Evolutionary conservation across 2,329 filamentous ascomycete genomes (phyloP).

Genomic region (Trichoderma cornu-damae): DNA sequence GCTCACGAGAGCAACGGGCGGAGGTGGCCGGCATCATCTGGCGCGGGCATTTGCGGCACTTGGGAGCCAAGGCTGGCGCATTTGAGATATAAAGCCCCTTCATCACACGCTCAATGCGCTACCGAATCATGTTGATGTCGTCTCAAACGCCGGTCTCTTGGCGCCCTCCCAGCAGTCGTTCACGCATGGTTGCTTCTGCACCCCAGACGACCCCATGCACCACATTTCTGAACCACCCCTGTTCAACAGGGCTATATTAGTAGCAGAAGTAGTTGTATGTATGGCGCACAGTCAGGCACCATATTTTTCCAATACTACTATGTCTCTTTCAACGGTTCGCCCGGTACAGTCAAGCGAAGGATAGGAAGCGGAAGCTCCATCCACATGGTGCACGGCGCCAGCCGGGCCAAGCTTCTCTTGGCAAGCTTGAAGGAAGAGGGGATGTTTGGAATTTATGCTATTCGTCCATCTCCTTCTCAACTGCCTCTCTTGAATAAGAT

Average conservation of each 20-base stretch:
- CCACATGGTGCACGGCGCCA: not conserved
- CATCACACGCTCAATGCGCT: slow-evolving; percentile 15
- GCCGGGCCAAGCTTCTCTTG: slow-evolving; percentile 14
- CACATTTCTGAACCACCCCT: not conserved
- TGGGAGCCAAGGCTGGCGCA: not conserved
- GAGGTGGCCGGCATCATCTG: slow-evolving; percentile 11
- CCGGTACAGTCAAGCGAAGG: not conserved
- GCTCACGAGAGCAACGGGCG: not conserved
- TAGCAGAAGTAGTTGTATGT: no score
- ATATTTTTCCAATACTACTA: not conserved
- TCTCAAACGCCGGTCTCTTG: slow-evolving; percentile 14
- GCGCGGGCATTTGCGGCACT: not conserved
- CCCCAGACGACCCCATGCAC: slow-evolving; percentile 16
- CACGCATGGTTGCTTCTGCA: slow-evolving; percentile 15
- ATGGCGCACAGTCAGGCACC: slow-evolving; percentile 13
- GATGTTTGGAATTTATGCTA: not conserved
- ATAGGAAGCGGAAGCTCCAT: not conserved
- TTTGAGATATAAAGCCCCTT: slow-evolving; percentile 1
- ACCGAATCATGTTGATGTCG: slow-evolving; percentile 14
- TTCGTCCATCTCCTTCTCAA: not conserved
- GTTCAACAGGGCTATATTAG: not conserved
- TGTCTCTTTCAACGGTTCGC: not conserved
- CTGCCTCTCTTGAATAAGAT: slow-evolving; percentile 3
- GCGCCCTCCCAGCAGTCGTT: not conserved
- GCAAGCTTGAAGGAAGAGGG: not conserved